Base-by-base conservation (phyloP, 1,284 basidiomycete species). In the Phenoliferia sp. region DNA sequence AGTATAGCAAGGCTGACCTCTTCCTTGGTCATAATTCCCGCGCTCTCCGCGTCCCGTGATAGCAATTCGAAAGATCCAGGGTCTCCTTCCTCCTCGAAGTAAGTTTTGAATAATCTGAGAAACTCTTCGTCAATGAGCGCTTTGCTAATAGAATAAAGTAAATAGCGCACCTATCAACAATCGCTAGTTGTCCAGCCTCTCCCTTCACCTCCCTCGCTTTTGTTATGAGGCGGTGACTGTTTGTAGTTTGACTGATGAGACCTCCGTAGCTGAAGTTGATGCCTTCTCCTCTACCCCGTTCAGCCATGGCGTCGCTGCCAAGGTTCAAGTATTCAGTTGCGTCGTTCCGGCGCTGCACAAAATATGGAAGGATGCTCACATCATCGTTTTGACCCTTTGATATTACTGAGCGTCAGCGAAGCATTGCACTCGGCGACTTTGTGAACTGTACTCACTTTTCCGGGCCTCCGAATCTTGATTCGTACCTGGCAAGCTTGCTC, bases 141-240 rank as follows among this genome's bases (percentile, higher is more conserved):
- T 36, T 16, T n/a, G 12, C 4, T 10, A 32, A 16, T 5, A 28
- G 22, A 0, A 2, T 2, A 12, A 2, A 35, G 44, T 17, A 19
- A 22, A 16, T 26, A 10, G 57, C 67, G 60, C 31, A 69, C 70
- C 62, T 66, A 35, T 83, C 81, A 56, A 88, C 80, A 22, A 87
- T 75, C 0, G 84, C 81, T 31, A 84, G 78, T 76, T 92, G 90
- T 62, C 85, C 78, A 15, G 80, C 76, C 77, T 87, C 85, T 1
- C 89, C 89, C 44, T 88, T 88, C 17, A 86, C 72, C 71, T 83
- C 80, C 76, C 84, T 88, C 2, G 89, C 89, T 75, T 90, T 90
- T 62, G 84, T 83, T 36, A 87, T 83, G 34, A 92, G 81, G 12
- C 90, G 85, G 76, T 92, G 90, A 1, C 88, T 88, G 29, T 82